phyloP scores from a whole-genome alignment of 2,329 filamentous ascomycete species.

The Cercospora sesami region DNA sequence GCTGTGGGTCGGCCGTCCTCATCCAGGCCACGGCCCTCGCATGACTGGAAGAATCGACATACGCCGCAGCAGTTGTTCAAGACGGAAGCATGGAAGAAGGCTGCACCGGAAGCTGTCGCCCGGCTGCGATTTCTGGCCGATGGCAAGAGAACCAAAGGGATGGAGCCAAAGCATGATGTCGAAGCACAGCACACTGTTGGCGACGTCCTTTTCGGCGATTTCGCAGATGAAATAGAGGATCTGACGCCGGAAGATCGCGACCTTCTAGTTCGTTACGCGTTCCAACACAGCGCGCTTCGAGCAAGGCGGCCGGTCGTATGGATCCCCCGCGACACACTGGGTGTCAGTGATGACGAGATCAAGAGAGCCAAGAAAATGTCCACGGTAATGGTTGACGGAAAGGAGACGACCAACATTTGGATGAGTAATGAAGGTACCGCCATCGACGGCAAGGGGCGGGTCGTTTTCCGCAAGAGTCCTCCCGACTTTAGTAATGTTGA shows the following conservation, averaged over 20 bases:
- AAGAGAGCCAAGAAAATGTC: constrained; percentile 72
- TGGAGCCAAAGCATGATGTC: constrained; percentile 16
- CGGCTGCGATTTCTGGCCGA: constrained; percentile 29
- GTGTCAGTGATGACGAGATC: constrained; percentile 90
- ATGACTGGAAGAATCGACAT: constrained; percentile 21
- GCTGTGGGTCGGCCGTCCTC: background rate
- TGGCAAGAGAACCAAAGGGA: constrained; percentile 18
- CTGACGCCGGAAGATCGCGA: constrained; percentile 88
- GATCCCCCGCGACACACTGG: constrained; percentile 88
- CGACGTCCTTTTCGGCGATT: constrained; percentile 79
- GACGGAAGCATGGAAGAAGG: constrained; percentile 25
- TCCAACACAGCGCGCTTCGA: constrained; percentile 84
- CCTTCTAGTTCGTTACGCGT: constrained; percentile 78
- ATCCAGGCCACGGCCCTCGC: constrained; percentile 2
- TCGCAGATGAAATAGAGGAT: constrained; percentile 92
- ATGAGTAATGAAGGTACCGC: constrained; percentile 92
- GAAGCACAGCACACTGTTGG: constrained; percentile 71
- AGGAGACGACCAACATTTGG: constrained; percentile 62
- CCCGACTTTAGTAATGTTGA: constrained; percentile 72
- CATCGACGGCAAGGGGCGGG: constrained; percentile 76
- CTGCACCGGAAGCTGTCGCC: constrained; percentile 27
- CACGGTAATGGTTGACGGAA: constrained; percentile 50
- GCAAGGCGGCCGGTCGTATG: constrained; percentile 85
- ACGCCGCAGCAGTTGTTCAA: constrained; percentile 19
- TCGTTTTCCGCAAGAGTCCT: constrained; percentile 45